Evolutionary conservation across 164 flowering plant genomes (phyloP).

Genomic region (Nymphaea thermarum): DNA sequence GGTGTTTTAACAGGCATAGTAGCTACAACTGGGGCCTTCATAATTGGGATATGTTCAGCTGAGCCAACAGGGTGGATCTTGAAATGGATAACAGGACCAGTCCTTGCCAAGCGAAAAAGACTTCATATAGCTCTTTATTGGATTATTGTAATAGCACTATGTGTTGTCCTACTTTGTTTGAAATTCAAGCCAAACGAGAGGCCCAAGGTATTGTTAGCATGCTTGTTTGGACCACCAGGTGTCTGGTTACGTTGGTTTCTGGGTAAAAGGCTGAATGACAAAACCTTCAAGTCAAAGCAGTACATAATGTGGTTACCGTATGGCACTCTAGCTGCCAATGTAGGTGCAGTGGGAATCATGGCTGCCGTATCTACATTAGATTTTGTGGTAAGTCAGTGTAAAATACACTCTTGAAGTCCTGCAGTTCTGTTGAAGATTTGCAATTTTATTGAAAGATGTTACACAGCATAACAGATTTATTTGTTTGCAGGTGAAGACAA

Average conservation of each 20-base stretch:
- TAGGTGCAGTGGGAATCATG: constrained; percentile 72
- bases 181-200: constrained; percentile 24
- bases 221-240: constrained; percentile 74
- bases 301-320: constrained; percentile 71
- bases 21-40: constrained; percentile 49
- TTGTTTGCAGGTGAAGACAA: constrained; percentile 45
- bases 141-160: constrained; percentile 20
- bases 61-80: constrained; percentile 39
- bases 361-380: constrained; percentile 60
- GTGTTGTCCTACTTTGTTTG: constrained; percentile 31
- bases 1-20: constrained; percentile 40
- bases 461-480: no score
- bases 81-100: constrained; percentile 1
- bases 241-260: constrained; percentile 90
- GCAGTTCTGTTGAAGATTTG: background rate
- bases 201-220: constrained; percentile 69
- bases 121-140: constrained; percentile 12
- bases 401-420: no score
- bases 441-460: background rate
- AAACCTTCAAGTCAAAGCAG: constrained; percentile 50
- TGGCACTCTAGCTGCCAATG: constrained; percentile 81
- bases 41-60: constrained; percentile 65
- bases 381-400: constrained; percentile 36
- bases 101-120: constrained; percentile 15
- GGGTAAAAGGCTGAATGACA: constrained; percentile 65